Evolutionary conservation across 495 filamentous ascomycete species (phyloP).

Genomic region (Gamarada debralockiae): DNA sequence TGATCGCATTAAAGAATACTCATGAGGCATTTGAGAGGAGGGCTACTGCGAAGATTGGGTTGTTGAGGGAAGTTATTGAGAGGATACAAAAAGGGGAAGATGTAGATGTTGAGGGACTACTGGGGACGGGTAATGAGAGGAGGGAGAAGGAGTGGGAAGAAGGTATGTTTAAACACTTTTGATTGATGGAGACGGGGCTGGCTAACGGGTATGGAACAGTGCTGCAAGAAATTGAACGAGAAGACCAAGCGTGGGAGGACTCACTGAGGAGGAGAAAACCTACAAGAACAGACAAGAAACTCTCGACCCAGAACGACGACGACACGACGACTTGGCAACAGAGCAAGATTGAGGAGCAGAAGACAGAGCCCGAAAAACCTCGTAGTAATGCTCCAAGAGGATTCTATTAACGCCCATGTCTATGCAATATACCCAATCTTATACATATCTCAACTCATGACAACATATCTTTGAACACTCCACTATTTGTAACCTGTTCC

Average conservation of each 20-base stretch:
- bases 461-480: constrained; percentile 48
- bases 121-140: constrained; percentile 75
- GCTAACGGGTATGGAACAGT: constrained; percentile 41
- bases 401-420: constrained; percentile 17
- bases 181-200: not conserved
- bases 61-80: constrained; percentile 80
- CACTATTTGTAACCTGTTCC: constrained; percentile 18
- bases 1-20: constrained; percentile 76
- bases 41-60: constrained; percentile 71
- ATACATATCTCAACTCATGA: constrained; percentile 29
- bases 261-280: constrained; percentile 30
- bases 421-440: not conserved
- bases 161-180: constrained; percentile 39
- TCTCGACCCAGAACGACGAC: not conserved
- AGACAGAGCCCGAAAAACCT: not conserved
- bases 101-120: constrained; percentile 78
- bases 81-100: constrained; percentile 79
- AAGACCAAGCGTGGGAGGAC: constrained; percentile 60
- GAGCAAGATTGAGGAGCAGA: not conserved
- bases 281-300: constrained; percentile 22
- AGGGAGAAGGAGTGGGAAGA: constrained; percentile 88
- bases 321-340: not conserved
- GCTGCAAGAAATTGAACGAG: constrained; percentile 74
- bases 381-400: constrained; percentile 16
- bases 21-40: constrained; percentile 66